A percentile compares a stretch with the other conserved stretches of the same genome.
Conservation (phyloP, 179 eudicot species). For the Silene coronaria region DNA sequence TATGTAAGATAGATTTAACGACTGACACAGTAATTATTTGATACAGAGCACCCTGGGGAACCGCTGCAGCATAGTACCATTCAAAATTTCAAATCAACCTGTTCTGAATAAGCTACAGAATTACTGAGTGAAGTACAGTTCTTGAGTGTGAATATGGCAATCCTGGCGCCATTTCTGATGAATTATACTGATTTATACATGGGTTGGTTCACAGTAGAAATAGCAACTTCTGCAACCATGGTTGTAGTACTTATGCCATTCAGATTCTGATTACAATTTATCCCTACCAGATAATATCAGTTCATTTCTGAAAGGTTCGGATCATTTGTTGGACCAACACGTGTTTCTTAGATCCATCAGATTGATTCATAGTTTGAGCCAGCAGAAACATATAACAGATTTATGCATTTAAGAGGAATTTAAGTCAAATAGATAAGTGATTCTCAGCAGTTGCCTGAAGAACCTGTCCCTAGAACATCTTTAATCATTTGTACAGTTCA, state of each 20-base stretch:
- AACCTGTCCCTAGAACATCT: slow-evolving; percentile 3
- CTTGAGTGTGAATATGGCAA: background rate
- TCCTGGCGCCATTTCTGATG: background rate
- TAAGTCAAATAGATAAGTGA: too few relatives aligned
- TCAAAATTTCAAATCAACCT: too few relatives aligned
- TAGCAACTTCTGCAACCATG: too few relatives aligned
- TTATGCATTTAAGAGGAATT: background rate
- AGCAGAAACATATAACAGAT: background rate
- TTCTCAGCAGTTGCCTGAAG: slow-evolving; percentile 1
- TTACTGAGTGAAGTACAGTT: too few relatives aligned
- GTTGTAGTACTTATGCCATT: background rate
- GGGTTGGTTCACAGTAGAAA: background rate
- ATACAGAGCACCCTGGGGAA: background rate
- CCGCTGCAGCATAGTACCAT: too few relatives aligned
- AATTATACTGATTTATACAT: too few relatives aligned
- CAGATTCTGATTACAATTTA: background rate
- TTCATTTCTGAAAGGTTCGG: slow-evolving; percentile 9
- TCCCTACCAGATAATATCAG: background rate
- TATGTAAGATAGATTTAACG: background rate
- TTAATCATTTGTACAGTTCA: background rate
- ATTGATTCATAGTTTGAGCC: slow-evolving; percentile 8
- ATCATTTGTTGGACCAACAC: background rate
- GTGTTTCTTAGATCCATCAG: background rate
- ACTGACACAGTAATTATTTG: slow-evolving; percentile 8
- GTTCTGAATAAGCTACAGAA: too few relatives aligned